Evolutionary conservation across 768 basidiomycete species (phyloP).

Genomic region (Ephemerocybe angulata): DNA sequence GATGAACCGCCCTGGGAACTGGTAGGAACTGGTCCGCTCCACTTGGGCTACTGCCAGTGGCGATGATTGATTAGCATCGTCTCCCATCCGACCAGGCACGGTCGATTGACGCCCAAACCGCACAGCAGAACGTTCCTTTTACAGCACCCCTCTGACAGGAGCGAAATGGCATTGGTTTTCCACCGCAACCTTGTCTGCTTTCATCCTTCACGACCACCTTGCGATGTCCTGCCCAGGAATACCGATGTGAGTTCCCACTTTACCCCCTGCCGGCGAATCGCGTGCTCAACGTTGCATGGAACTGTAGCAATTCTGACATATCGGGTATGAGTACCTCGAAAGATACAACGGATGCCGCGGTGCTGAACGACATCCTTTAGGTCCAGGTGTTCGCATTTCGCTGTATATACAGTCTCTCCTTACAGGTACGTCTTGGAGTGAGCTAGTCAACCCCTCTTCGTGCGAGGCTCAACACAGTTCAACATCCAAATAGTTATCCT

Average conservation of each 20-base stretch:
- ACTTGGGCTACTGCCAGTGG: too few relatives aligned
- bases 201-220: neutral
- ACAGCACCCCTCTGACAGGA: too few relatives aligned
- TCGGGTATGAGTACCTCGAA: constrained; percentile 13
- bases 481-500: constrained; percentile 17
- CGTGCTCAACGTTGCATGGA: too few relatives aligned
- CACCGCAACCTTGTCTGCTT: neutral
- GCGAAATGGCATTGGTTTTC: too few relatives aligned
- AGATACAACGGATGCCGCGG: neutral
- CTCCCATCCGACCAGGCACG: too few relatives aligned
- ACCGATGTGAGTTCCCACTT: neutral
- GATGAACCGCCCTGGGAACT: too few relatives aligned
- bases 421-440: constrained; percentile 13
- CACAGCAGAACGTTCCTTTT: too few relatives aligned
- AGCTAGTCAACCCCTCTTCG: neutral
- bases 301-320: constrained; percentile 21
- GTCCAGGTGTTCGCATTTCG: constrained; percentile 23
- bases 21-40: too few relatives aligned
- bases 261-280: neutral
- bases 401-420: constrained; percentile 23
- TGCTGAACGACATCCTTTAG: constrained; percentile 4
- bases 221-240: neutral
- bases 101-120: too few relatives aligned
- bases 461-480: neutral
- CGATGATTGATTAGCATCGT: too few relatives aligned